Conservation (phyloP, 176 grass and related monocot genomes). For the Themeda triandra region DNA sequence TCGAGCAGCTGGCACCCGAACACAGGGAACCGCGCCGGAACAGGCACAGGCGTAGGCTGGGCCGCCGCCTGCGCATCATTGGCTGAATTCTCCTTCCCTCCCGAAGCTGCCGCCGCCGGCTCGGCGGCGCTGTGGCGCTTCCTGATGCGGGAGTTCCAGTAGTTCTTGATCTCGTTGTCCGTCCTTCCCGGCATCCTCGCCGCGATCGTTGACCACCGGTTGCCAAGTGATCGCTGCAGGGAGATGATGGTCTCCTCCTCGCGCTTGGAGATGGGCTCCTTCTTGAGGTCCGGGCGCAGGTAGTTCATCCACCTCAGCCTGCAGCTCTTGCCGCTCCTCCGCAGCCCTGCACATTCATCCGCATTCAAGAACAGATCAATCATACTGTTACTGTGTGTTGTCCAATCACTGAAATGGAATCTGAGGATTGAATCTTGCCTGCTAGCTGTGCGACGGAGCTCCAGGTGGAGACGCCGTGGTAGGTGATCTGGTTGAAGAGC, state of each 20-base stretch:
- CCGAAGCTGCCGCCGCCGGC: not conserved
- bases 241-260: conserved; percentile 54
- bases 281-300: conserved; percentile 89
- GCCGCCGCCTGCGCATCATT: not conserved
- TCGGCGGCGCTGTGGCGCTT: conserved; percentile 15
- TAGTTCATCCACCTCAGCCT: conserved; percentile 95
- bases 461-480: conserved; percentile 59
- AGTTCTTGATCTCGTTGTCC: conserved; percentile 80
- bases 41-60: not conserved
- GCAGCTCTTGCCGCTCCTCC: conserved; percentile 87
- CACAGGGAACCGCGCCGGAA: conserved; percentile 17
- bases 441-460: conserved; percentile 58
- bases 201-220: conserved; percentile 61
- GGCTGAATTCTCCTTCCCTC: not conserved
- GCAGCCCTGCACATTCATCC: conserved; percentile 3
- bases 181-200: conserved; percentile 56
- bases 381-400: not conserved
- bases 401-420: not conserved
- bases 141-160: conserved; percentile 63
- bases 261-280: conserved; percentile 56
- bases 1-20: conserved; percentile 41
- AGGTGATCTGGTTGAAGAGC: conserved; percentile 41
- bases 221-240: conserved; percentile 40
- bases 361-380: not conserved
- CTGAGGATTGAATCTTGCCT: not conserved